Percentiles rank a stretch among this genome's conserved stretches.
Evolutionary conservation across 1,284 basidiomycete species (phyloP).

Genomic region (Melampsora larici-populina): DNA sequence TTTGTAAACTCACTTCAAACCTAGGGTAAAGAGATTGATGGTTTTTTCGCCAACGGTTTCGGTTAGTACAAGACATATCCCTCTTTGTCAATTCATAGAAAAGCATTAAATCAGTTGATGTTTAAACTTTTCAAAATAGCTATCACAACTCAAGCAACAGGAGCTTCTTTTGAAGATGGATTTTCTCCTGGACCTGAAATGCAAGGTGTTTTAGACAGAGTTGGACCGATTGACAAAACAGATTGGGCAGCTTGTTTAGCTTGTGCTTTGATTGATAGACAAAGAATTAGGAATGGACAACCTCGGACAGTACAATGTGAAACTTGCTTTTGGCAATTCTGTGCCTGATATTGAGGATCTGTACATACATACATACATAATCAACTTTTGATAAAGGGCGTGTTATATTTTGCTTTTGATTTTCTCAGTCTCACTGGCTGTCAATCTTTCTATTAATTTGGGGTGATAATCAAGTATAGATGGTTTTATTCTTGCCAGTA

Average conservation of each 20-base stretch:
- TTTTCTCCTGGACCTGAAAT: conserved; percentile 15
- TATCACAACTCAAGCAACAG: neutral
- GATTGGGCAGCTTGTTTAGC: conserved; percentile 35
- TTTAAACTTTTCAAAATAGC: too few species aligned
- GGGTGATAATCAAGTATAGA: too few species aligned
- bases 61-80: neutral
- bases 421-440: too few species aligned
- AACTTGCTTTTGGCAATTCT: conserved; percentile 22
- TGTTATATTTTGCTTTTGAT: too few species aligned
- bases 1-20: neutral
- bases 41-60: conserved; percentile 36
- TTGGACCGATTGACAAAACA: neutral
- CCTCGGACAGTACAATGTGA: conserved; percentile 31
- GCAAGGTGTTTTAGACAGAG: neutral
- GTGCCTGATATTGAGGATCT: neutral
- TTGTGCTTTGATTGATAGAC: conserved; percentile 33
- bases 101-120: too few species aligned
- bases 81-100: too few species aligned
- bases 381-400: too few species aligned
- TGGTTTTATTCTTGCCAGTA: too few species aligned
- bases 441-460: too few species aligned
- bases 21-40: conserved; percentile 25
- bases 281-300: conserved; percentile 15
- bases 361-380: too few species aligned
- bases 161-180: conserved; percentile 23